Base-by-base conservation (phyloP, 768 basidiomycete genomes). In the Suillus cothurnatus region DNA sequence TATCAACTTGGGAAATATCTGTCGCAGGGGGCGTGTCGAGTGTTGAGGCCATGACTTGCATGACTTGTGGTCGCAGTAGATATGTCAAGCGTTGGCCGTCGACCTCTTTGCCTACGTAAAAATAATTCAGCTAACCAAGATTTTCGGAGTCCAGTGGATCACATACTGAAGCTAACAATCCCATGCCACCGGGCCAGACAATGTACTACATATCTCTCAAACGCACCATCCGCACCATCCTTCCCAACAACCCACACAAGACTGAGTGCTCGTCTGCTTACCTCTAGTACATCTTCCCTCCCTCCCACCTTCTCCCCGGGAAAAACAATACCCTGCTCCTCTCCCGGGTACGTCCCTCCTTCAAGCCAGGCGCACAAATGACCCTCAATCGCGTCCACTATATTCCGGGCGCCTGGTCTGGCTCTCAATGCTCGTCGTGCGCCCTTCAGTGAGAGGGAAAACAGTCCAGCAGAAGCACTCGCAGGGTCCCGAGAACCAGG, bases 181-280 rank as follows among this genome's bases (percentile, higher is more conserved):
- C 87, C 87, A 74, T 93, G 86, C 76, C 89, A 94, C 43, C 92
- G 81, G 49, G 92, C 91, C 65, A 90, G 88, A 68, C 92, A 94
- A 68, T 95, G 93, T 7, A 94, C 87, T 55, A 94, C 85, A 70
- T 92, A 94, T 38, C 93, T 83, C 34, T 89, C 87, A 78, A 93
- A 94, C 0, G 87, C 81, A 71, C 92, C 90, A 64, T 89, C 84
- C 6, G 63, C 15, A 15, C 26, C 45, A 31, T 11, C 61, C 28
- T n/a, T 56, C 4, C 36, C 38, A 65, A 90, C 86, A n/a, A 79
- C 82, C 93, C 93, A 94, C 5, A 93, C 81, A 23, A 94, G 81
- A 72, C 88, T 85, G 14, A 85, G 76, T 1, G 90, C 86, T 8
- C 88, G 88, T 28, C 91, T 79, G 5, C 82, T 82, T 15, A 94